Evolutionary conservation across 2,329 filamentous ascomycete genomes (phyloP), one percentile per base, ranked within the genome.

Genomic region (Diaporthe sp.): DNA sequence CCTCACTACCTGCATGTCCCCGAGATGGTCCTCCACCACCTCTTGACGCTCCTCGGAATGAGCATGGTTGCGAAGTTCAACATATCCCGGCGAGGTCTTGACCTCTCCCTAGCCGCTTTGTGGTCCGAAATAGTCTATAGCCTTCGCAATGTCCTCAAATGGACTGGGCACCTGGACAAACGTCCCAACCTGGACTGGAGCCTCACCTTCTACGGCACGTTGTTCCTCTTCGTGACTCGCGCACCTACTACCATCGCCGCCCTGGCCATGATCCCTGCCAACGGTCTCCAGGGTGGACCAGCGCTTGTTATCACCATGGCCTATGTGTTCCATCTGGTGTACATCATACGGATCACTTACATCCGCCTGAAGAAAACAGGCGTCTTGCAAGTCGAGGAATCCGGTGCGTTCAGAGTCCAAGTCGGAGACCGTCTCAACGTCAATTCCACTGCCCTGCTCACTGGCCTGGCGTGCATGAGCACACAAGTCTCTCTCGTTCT

Each of bases 1-100:
- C 76, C 76, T 17, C 77, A 79, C 72, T 72, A 76, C 51, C 51
- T 74, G 1, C 61, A 75, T 8, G 55, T 78, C 31, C 75, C 78
- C 15, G 79, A 80, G 76, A 76, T 80, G 28, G 31, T 78, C n/a
- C 73, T 79, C 5, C 79, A 80, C 55, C 79, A 80, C 62, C 42
- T 76, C 13, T 75, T 80, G 17, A 72, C 75, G 67, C 73, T 80
- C 62, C 60, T 75, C 19, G 72, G 58, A 61, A 79, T 79, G 77
- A 58, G 65, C 10, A 34, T 74, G 15, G 68, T 80, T 15, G 55
- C 75, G 37, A 49, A 39, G 37, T 79, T 74, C 73, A 75, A 77
- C 53, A 55, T 75, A 15, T 78, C 78, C 3, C 78, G 77, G 17
- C 75, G 79, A 6, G 73, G 76, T 39, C 60, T 79, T 31, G 79